These are phyloP conservation scores for Allium fistulosum DNA, from an alignment of 106 monocot species.

Conservation along the genomic window DNA sequence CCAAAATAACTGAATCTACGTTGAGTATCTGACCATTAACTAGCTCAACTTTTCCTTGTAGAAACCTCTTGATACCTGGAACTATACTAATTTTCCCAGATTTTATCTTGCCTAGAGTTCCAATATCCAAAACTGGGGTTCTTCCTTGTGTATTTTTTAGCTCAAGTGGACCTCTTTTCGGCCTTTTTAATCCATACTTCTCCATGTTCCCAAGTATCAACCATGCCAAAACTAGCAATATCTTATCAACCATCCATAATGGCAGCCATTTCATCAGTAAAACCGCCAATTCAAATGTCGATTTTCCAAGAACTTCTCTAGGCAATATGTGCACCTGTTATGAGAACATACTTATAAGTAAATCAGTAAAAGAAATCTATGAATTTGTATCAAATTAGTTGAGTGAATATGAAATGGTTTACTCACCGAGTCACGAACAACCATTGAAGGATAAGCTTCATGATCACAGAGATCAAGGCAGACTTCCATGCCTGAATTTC, in stretches of 20 bases:
- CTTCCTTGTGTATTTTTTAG: constrained; percentile 21
- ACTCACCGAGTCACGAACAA: constrained; percentile 50
- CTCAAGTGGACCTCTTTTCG: constrained; percentile 14
- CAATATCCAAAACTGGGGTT: constrained; percentile 28
- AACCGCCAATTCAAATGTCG: constrained; percentile 17
- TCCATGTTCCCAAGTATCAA: constrained; percentile 13
- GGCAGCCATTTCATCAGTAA: constrained; percentile 22
- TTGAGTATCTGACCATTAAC: constrained; percentile 9
- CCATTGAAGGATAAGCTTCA: constrained; percentile 42
- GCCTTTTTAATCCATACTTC: constrained; percentile 22
- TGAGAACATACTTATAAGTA: neutral
- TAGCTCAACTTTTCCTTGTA: constrained; percentile 19
- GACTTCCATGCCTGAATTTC: constrained; percentile 70
- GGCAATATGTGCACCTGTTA: constrained; percentile 21
- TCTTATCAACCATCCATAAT: constrained; percentile 13
- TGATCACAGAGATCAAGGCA: constrained; percentile 55
- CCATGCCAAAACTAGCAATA: constrained; percentile 10
- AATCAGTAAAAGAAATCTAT: neutral
- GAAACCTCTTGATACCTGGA: constrained; percentile 19
- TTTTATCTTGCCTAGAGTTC: constrained; percentile 20
- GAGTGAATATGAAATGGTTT: neutral
- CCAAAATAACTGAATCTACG: constrained; percentile 10
- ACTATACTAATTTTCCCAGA: constrained; percentile 19
- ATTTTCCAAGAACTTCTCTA: constrained; percentile 18
- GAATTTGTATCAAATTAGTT: neutral